Conservation (phyloP, 805 yeast species). For the Candida hungchunana region DNA sequence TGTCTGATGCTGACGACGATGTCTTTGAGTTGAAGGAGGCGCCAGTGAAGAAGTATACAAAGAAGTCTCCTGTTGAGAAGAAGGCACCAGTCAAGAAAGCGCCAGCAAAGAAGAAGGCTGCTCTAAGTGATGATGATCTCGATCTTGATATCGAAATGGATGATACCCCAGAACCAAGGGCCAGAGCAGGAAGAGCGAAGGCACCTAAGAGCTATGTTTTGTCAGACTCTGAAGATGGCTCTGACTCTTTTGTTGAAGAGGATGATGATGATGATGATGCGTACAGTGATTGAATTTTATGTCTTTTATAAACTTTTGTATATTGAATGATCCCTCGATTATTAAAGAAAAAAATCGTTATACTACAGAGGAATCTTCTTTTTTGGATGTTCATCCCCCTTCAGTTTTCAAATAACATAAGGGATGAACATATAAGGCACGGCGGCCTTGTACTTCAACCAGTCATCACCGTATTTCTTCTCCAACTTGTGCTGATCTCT, state of each 20-base stretch:
- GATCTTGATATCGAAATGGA: conserved; percentile 12
- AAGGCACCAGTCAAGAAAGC: conserved; percentile 1
- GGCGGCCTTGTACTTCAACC: conserved; percentile 79
- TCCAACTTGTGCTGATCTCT: conserved; percentile 86
- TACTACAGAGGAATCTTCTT: background rate
- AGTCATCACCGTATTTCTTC: conserved; percentile 88
- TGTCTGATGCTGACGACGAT: conserved; percentile 9
- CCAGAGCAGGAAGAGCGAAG: conserved; percentile 20
- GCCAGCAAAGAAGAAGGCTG: conserved; percentile 1
- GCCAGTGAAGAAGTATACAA: conserved; percentile 12
- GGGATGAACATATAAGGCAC: conserved; percentile 95
- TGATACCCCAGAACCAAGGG: conserved; percentile 11
- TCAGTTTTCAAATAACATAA: conserved; percentile 54
- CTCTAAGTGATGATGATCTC: conserved; percentile 14
- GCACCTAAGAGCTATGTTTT: conserved; percentile 12
- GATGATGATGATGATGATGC: conserved; percentile 18
- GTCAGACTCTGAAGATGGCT: conserved; percentile 12
- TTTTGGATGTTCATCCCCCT: background rate
- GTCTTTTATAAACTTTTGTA: background rate
- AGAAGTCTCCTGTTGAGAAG: conserved; percentile 5
- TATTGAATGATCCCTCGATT: too few species aligned
- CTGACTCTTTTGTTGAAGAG: conserved; percentile 4
- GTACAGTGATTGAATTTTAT: conserved; percentile 8
- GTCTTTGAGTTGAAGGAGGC: conserved; percentile 3
- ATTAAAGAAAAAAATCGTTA: too few species aligned